These are phyloP conservation scores for Apiospora arundinis DNA, from an alignment of 2,329 filamentous ascomycete species.

Conservation along the genomic window DNA sequence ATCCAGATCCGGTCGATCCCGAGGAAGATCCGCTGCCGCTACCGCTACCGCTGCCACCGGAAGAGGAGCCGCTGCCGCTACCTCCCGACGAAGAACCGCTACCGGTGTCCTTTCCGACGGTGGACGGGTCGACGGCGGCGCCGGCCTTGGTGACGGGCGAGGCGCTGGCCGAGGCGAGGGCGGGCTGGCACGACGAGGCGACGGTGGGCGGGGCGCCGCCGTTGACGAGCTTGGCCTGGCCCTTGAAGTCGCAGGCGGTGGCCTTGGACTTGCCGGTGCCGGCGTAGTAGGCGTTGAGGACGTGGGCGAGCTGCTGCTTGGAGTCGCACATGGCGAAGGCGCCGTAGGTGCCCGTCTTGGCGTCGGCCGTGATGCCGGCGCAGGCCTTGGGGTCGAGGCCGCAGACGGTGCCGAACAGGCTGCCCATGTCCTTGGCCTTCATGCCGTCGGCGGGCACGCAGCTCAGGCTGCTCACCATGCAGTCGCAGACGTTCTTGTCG, in stretches of 20 bases:
- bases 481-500: constrained; percentile 69
- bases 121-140: neutral
- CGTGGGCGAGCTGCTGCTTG: constrained; percentile 62
- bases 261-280: constrained; percentile 47
- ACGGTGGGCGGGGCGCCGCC: constrained; percentile 26
- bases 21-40: constrained; percentile 1
- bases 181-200: constrained; percentile 19
- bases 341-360: constrained; percentile 59
- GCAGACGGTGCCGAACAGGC: constrained; percentile 40
- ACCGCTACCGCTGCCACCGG: constrained; percentile 1
- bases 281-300: constrained; percentile 61
- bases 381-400: constrained; percentile 54
- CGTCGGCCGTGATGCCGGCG: constrained; percentile 59
- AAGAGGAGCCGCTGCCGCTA: neutral
- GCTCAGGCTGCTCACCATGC: constrained; percentile 69
- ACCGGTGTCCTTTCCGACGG: neutral
- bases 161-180: neutral
- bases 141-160: neutral
- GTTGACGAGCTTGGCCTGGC: constrained; percentile 52
- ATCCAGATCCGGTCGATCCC: neutral
- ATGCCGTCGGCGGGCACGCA: constrained; percentile 63
- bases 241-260: constrained; percentile 61
- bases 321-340: constrained; percentile 66
- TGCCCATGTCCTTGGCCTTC: constrained; percentile 55
- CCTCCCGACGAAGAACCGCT: constrained; percentile 4